Evolutionary conservation across 2,329 filamentous ascomycete species (phyloP), one percentile per base, ranked within the genome.

Genomic region (Chaetomiaceae sp.): DNA sequence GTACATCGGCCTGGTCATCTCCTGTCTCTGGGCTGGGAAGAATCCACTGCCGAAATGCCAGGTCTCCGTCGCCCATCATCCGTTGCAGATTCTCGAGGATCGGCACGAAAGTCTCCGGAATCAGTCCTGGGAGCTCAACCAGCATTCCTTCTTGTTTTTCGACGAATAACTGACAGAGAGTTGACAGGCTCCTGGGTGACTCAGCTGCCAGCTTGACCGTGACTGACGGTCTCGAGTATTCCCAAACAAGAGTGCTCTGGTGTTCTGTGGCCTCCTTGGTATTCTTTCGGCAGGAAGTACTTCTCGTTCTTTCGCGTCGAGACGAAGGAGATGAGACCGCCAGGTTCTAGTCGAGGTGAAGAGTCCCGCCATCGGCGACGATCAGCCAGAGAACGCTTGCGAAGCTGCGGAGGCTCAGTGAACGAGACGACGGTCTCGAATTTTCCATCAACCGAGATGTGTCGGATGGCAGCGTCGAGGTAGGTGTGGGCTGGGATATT

Each of bases 291-390:
- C 47, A 55, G 32, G 1, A 55, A 48, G 3, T 47, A 40, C 17
- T 45, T 49, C 12, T 20, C 20, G 19, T 51, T 48, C 4, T 53
- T 50, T 3, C 47, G 20, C 6, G 33, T 10, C 19, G 40, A 42
- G 15, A 55, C 29, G 7, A 56, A 46, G 20, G 55, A 58, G 3
- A 57, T 49, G 3, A 60, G 48, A 3, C 49, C 44, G 10, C 47
- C 56, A 4, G 29, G 43, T 10, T 56, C 44, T 1, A 60, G 48
- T 14, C 55, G 45, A 17, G 52, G 50, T 2, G 56, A 57, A 2
- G 47, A 29, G 5, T 50, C 26, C 58, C 58, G 59, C 56, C 56
- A 60, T 0, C 42, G 47, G 11, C 41, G 46, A 11, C 49, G 51
- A 3, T 56, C 48, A 3, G 18, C n/a, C 1, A 17, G 3, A 9